Evolutionary conservation across 2,329 filamentous ascomycete species (phyloP), one percentile per base, ranked within the genome.

Genomic region (Zasmidium citrigriseum): DNA sequence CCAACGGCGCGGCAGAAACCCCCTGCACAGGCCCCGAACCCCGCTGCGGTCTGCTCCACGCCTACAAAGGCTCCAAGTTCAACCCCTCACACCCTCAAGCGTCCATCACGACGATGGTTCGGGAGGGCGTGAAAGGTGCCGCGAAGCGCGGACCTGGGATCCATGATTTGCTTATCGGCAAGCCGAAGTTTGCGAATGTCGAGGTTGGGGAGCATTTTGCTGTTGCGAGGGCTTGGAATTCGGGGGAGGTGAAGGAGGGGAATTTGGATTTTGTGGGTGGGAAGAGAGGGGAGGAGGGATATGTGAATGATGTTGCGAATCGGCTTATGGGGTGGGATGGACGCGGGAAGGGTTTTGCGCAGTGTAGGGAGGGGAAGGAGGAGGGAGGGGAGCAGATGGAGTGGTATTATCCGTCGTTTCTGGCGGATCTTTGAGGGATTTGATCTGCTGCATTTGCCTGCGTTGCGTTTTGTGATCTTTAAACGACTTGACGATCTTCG

Each of bases 251-350:
- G 5, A 38, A 16, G 18, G 21, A 34, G 12, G 34, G 34, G 5
- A 46, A 62, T 21, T 24, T 63, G 24, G 41, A 61, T 44, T 54
- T 55, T 18, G 44, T 49, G 14, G 34, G 34, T n/a, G 14, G 27
- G 27, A 24, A 51, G 18, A 29, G 46, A 23, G 53, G 56, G 29
- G 45, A 63, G 46, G 24, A 11, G 20, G 48, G 52, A 4, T 67
- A 64, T 51, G 54, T 65, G 14, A 62, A 57, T 25, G 66, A 69
- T 57, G 47, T 69, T 24, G 64, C 64, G 41, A 69, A 69, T 52
- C 41, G 66, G 34, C 47, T 69, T 29, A 46, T 63, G 9, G 66
- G 67, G 11, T 69, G 67, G 67, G 50, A 65, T 54, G 66, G 62
- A 22, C 41, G 29, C 25, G 61, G 61, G 11, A 49, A 44, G 11